phyloP scores from a whole-genome alignment of 768 basidiomycete genomes.

The Trametopsis cervina region DNA sequence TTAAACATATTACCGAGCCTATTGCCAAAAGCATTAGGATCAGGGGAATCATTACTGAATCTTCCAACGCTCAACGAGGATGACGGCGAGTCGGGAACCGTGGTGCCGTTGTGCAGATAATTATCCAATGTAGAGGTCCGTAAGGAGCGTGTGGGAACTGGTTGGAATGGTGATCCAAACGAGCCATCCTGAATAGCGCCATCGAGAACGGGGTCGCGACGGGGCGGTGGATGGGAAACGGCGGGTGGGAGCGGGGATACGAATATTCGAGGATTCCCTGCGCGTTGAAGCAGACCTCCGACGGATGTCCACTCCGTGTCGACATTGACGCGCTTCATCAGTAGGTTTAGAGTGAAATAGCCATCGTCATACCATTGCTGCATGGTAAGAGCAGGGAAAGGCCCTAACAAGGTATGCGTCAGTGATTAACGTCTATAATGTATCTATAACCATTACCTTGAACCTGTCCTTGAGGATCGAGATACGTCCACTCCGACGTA shows the following conservation, averaged over 20 bases:
- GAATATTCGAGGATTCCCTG: slow-evolving; percentile 56
- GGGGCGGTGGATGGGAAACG: slow-evolving; percentile 29
- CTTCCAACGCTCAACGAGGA: slow-evolving; percentile 62
- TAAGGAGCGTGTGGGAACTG: slow-evolving; percentile 53
- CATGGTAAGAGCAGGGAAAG: slow-evolving; percentile 85
- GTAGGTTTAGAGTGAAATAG: slow-evolving; percentile 78
- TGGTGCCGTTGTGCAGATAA: slow-evolving; percentile 45
- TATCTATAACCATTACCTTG: slow-evolving; percentile 54
- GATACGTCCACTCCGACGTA: slow-evolving; percentile 82
- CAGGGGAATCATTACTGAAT: slow-evolving; percentile 64
- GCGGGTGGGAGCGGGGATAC: slow-evolving; percentile 39
- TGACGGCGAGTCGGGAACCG: slow-evolving; percentile 61
- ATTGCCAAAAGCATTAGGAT: slow-evolving; percentile 50
- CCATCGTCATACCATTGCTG: slow-evolving; percentile 92
- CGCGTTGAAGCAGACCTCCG: slow-evolving; percentile 46
- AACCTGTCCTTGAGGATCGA: slow-evolving; percentile 85
- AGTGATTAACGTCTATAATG: not conserved
- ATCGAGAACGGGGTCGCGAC: slow-evolving; percentile 43
- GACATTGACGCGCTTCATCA: slow-evolving; percentile 74
- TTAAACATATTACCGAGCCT: slow-evolving; percentile 28
- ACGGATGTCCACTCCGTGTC: slow-evolving; percentile 66
- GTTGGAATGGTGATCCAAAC: slow-evolving; percentile 53
- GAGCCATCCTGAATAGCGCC: slow-evolving; percentile 31
- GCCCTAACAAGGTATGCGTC: slow-evolving; percentile 43
- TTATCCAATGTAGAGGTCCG: slow-evolving; percentile 62